phyloP scores from a whole-genome alignment of 2,329 filamentous ascomycete species.

The Pseudogymnoascus sp. region DNA sequence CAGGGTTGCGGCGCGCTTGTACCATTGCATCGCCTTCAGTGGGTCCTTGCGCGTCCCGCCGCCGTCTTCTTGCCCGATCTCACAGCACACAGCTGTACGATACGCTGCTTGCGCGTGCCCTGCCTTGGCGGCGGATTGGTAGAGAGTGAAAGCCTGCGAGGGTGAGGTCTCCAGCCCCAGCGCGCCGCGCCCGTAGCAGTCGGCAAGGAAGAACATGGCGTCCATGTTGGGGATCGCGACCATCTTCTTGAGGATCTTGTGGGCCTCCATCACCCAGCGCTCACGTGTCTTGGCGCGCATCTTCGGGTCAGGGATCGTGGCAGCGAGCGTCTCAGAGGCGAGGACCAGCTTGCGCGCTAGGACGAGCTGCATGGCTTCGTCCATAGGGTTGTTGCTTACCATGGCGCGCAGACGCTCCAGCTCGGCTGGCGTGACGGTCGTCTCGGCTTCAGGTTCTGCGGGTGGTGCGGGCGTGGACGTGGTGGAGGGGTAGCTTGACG shows the following conservation, averaged over 20 bases:
- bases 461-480: slow-evolving; percentile 11
- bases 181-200: slow-evolving; percentile 74
- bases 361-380: slow-evolving; percentile 60
- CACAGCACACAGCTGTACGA: slow-evolving; percentile 91
- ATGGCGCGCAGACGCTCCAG: slow-evolving; percentile 62
- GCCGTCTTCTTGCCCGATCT: slow-evolving; percentile 89
- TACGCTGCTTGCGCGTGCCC: slow-evolving; percentile 84
- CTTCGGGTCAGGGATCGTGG: slow-evolving; percentile 56
- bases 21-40: slow-evolving; percentile 95
- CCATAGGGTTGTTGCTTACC: slow-evolving; percentile 62
- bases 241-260: slow-evolving; percentile 88
- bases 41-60: slow-evolving; percentile 88
- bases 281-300: slow-evolving; percentile 69
- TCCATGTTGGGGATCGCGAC: slow-evolving; percentile 64
- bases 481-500: background rate
- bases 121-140: slow-evolving; percentile 86
- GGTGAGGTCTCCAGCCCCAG: slow-evolving; percentile 73
- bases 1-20: slow-evolving; percentile 81
- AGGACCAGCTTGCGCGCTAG: slow-evolving; percentile 81
- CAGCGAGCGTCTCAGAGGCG: slow-evolving; percentile 67
- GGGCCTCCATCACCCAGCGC: slow-evolving; percentile 73
- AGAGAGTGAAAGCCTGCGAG: slow-evolving; percentile 87
- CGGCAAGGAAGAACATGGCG: slow-evolving; percentile 89
- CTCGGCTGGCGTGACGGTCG: slow-evolving; percentile 67
- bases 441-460: slow-evolving; percentile 21